Evolutionary conservation across 2,329 filamentous ascomycete species (phyloP).

Genomic region (Ploettnerulaceae sp.): DNA sequence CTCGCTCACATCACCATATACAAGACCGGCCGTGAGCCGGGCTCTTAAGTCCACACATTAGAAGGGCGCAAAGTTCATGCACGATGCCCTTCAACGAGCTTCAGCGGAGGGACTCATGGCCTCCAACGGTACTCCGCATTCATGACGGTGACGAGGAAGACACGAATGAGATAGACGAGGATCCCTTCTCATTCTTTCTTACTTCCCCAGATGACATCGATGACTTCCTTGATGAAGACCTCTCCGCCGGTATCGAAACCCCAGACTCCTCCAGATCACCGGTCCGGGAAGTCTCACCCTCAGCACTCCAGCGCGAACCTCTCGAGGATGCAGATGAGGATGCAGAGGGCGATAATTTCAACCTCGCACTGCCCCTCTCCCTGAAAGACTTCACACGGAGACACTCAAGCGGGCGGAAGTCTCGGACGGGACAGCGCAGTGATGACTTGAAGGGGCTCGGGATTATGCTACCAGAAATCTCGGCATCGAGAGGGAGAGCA

Average conservation of each 20-base stretch:
- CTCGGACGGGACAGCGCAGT: constrained; percentile 14
- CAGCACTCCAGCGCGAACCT: constrained; percentile 24
- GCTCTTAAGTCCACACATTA: constrained; percentile 6
- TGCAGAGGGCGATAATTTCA: constrained; percentile 24
- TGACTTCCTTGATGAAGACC: constrained; percentile 25
- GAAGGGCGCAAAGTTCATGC: not conserved
- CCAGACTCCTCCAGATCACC: constrained; percentile 18
- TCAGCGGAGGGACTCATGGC: constrained; percentile 33
- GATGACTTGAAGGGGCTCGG: constrained; percentile 25
- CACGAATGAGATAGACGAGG: constrained; percentile 29
- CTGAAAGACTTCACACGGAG: constrained; percentile 28
- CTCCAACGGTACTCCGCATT: constrained; percentile 32
- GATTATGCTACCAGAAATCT: constrained; percentile 22
- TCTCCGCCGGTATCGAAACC: constrained; percentile 33
- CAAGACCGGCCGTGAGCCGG: constrained; percentile 34
- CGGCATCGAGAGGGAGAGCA: constrained; percentile 25
- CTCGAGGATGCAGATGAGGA: constrained; percentile 17
- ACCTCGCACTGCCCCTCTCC: constrained; percentile 27
- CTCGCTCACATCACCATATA: constrained; percentile 9
- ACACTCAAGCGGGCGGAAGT: constrained; percentile 20
- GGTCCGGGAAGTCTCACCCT: constrained; percentile 32
- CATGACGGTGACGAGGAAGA: constrained; percentile 16
- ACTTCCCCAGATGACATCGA: constrained; percentile 31
- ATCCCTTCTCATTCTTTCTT: constrained; percentile 35
- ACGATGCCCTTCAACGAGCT: constrained; percentile 32